phyloP scores from a whole-genome alignment of 495 filamentous ascomycete genomes.

The Neurospora hispaniola region DNA sequence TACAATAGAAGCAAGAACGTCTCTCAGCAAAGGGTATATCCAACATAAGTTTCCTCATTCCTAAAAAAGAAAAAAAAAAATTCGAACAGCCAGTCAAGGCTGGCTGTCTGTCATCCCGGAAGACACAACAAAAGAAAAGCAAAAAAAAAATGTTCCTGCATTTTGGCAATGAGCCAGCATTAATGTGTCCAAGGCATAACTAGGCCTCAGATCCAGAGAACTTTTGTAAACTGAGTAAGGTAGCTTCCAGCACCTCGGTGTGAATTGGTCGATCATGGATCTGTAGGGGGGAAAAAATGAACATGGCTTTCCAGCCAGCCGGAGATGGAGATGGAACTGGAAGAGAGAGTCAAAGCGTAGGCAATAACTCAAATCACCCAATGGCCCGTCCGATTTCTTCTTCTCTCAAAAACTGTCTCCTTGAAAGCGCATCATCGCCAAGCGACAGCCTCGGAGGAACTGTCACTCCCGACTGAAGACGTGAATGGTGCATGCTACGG shows the following conservation, averaged over 20 bases:
- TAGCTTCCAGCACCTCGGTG: background rate
- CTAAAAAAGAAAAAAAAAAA: background rate
- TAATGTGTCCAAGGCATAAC: background rate
- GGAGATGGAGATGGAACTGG: background rate
- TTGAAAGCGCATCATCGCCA: constrained; percentile 27
- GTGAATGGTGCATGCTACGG: constrained; percentile 11
- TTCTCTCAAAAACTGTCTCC: constrained; percentile 26
- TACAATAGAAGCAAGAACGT: background rate
- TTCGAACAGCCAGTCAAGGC: background rate
- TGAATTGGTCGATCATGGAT: background rate
- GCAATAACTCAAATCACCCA: constrained; percentile 18
- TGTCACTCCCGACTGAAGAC: constrained; percentile 32
- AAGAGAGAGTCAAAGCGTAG: background rate
- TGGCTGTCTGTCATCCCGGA: background rate
- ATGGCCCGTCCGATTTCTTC: constrained; percentile 35
- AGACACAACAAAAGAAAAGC: background rate
- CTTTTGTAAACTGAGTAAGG: background rate
- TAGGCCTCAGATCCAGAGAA: background rate
- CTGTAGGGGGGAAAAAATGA: background rate
- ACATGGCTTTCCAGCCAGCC: background rate
- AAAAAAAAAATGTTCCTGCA: background rate
- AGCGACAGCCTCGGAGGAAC: constrained; percentile 30
- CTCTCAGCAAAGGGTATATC: background rate
- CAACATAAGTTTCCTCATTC: background rate
- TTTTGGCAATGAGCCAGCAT: background rate